A percentile compares a stretch with the other conserved stretches of the same genome.
Conservation (phyloP, 2,329 filamentous ascomycete species). For the Penicillium rolfsii region DNA sequence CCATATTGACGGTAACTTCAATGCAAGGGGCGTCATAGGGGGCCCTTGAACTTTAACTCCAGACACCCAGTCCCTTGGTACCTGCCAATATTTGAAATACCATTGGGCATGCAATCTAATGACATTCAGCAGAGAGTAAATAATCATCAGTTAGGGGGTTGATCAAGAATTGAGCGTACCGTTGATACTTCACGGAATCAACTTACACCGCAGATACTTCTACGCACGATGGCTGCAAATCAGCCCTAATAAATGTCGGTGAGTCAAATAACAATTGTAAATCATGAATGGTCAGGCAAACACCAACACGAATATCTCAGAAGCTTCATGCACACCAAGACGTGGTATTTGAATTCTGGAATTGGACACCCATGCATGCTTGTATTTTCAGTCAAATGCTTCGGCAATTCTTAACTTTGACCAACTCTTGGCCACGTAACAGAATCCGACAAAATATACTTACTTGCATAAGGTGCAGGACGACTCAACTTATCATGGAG, state of each 20-base stretch:
- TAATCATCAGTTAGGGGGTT: neutral
- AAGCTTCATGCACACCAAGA: neutral
- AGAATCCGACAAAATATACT: too few relatives aligned
- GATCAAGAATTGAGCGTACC: neutral
- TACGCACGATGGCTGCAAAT: neutral
- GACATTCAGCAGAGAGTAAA: neutral
- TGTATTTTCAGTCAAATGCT: too few relatives aligned
- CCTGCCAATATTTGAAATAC: neutral
- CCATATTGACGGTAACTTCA: neutral
- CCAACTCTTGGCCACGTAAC: too few relatives aligned
- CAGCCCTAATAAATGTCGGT: neutral
- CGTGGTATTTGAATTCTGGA: too few relatives aligned
- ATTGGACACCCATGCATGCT: too few relatives aligned
- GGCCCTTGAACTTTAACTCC: neutral
- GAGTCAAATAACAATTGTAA: neutral
- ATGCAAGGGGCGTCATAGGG: neutral
- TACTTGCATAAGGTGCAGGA: too few relatives aligned
- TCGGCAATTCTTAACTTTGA: too few relatives aligned
- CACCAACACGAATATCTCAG: neutral
- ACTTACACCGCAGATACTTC: neutral
- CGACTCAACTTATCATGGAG: too few relatives aligned
- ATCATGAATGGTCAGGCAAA: neutral
- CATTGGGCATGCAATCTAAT: neutral
- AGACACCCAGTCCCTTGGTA: neutral
- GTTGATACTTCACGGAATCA: neutral